Base-by-base conservation (phyloP, 768 basidiomycete genomes). In the Podaxis sp. region DNA sequence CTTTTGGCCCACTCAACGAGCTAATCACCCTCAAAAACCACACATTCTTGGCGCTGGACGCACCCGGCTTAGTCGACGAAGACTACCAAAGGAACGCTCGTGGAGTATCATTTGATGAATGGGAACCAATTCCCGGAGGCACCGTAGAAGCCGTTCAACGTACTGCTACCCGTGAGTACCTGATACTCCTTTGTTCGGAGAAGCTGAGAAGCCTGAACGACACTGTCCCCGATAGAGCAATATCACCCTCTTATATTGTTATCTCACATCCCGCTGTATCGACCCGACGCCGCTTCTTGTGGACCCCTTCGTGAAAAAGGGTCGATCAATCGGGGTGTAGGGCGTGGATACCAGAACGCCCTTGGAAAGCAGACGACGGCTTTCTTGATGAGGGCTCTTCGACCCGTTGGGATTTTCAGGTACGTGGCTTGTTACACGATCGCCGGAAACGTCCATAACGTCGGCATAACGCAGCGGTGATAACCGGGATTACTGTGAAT, bases 401-500 rank as follows among this genome's bases (percentile, higher is more conserved):
- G 80, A 41, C 95, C 95, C 11, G 72, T 77, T 10, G 67, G 84
- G 1, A 80, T 96, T 2, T 94, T 91, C 72, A 93, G 89, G 90
- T 89, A 54, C 26, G 64, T 60, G 41, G 13, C 44, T 13, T 52
- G 20, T 38, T 44, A 40, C 24, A n/a, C 33, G 30, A 3, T 20
- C 40, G 51, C 10, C 57, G 24, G 24, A 12, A 55, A 37, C 46
- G 1, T 41, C 44, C 49, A 44, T 30, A 38, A 17, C 17, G 5
- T 30, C 22, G 17, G 60, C 33, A 8, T 17, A 26, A 33, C 46
- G 20, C 65, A 92, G 91, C 69, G 95, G 88, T 5, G 94, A 98
- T 74, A 92, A 96, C 73, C 90, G 93, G 55, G 95, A 97, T 74
- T 92, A 92, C 68, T 98, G 95, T 69, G 91, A 93, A 66, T 82